These are phyloP conservation scores for Imleria badia DNA, from an alignment of 768 basidiomycete genomes.

Conservation along the genomic window DNA sequence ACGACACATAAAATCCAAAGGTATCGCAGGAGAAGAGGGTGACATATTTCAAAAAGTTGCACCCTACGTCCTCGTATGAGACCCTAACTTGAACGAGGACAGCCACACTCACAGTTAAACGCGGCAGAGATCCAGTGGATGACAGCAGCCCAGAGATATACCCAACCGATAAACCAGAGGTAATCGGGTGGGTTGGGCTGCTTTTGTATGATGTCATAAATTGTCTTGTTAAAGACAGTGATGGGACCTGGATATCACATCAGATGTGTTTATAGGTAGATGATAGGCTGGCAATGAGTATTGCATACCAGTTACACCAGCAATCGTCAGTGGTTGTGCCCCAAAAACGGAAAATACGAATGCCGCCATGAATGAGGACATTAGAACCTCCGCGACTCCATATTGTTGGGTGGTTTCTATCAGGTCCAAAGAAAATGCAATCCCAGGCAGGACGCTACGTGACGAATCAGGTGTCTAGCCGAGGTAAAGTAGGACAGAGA, in stretches of 20 bases:
- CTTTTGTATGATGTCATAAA: slow-evolving; percentile 68
- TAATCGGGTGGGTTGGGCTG: slow-evolving; percentile 66
- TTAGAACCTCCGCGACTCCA: slow-evolving; percentile 83
- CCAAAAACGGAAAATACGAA: slow-evolving; percentile 85
- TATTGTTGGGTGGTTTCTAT: slow-evolving; percentile 91
- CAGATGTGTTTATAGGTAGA: background rate
- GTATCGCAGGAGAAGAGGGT: slow-evolving; percentile 91
- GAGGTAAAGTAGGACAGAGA: background rate
- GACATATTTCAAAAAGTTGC: slow-evolving; percentile 82
- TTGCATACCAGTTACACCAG: slow-evolving; percentile 77
- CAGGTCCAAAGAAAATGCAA: slow-evolving; percentile 89
- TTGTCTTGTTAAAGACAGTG: slow-evolving; percentile 90
- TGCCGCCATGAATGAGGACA: slow-evolving; percentile 86
- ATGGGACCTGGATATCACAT: slow-evolving; percentile 62
- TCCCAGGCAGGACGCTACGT: slow-evolving; percentile 76
- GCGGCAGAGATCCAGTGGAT: slow-evolving; percentile 80
- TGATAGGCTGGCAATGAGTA: background rate
- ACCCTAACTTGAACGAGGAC: background rate
- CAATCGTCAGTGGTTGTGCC: slow-evolving; percentile 88
- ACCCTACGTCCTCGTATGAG: slow-evolving; percentile 46
- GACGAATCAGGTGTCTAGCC: background rate
- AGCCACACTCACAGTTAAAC: slow-evolving; percentile 60
- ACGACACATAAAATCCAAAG: slow-evolving; percentile 91
- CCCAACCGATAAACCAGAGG: slow-evolving; percentile 88
- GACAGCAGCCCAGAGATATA: slow-evolving; percentile 88